Percentiles rank a stretch among this genome's conserved stretches.
These are phyloP conservation scores for Metarhizium rileyi DNA, from an alignment of 2,329 filamentous ascomycete species.

Conservation along the genomic window DNA sequence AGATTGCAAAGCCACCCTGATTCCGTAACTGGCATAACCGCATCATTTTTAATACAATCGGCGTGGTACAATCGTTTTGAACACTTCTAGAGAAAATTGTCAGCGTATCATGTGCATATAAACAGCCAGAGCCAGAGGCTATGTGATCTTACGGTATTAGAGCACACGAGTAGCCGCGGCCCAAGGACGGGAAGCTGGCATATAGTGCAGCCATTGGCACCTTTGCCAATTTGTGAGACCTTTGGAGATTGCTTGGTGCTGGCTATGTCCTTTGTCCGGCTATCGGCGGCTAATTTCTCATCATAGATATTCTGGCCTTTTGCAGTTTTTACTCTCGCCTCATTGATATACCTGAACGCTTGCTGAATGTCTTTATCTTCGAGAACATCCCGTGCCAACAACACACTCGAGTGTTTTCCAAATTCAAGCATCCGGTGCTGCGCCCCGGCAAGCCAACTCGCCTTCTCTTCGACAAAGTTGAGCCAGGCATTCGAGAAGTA, in stretches of 20 bases:
- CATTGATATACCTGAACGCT: conserved; percentile 33
- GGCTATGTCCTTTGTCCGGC: not conserved
- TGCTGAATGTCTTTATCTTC: conserved; percentile 32
- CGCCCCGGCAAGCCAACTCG: conserved; percentile 40
- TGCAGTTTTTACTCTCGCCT: conserved; percentile 24
- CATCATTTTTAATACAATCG: conserved; percentile 30
- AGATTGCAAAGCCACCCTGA: conserved; percentile 35
- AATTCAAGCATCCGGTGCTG: conserved; percentile 42
- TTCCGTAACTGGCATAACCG: conserved; percentile 25
- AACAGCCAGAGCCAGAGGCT: not conserved
- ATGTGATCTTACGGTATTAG: conserved; percentile 35
- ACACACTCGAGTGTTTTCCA: conserved; percentile 41
- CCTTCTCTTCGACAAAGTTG: conserved; percentile 40
- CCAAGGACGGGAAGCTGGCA: conserved; percentile 40
- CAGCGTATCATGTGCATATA: conserved; percentile 5
- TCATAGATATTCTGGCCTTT: not conserved
- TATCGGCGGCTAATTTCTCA: conserved; percentile 1
- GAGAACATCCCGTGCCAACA: conserved; percentile 39
- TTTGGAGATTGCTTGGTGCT: conserved; percentile 19
- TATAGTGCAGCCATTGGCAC: conserved; percentile 34
- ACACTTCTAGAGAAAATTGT: conserved; percentile 27
- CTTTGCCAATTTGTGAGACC: conserved; percentile 29
- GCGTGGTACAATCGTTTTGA: conserved; percentile 37
- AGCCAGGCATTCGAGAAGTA: conserved; percentile 44
- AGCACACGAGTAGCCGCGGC: conserved; percentile 37